Conservation (phyloP, 495 filamentous ascomycete genomes). For the Aspergillus kassunensis region DNA sequence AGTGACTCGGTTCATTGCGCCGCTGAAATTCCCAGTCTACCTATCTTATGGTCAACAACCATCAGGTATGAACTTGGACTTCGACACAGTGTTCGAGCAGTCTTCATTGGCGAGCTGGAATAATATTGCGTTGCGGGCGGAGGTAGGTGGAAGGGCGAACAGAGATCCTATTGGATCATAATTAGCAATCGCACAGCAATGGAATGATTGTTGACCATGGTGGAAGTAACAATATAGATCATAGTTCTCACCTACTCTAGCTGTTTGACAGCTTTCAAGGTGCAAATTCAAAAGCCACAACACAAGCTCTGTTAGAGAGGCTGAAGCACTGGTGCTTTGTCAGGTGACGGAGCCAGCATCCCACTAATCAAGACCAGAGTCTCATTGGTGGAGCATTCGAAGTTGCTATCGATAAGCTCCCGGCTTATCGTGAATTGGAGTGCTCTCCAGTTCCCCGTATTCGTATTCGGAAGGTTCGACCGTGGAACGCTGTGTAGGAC, state of each 20-base stretch:
- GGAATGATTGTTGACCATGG: neutral
- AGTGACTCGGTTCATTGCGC: conserved; percentile 37
- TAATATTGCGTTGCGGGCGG: neutral
- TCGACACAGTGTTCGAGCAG: conserved; percentile 31
- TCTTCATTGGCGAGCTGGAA: conserved; percentile 40
- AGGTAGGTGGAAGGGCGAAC: conserved; percentile 11
- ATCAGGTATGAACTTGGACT: conserved; percentile 39
- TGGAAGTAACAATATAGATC: neutral
- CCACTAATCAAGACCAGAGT: neutral
- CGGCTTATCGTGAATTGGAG: neutral
- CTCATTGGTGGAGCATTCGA: conserved; percentile 10
- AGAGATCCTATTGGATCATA: conserved; percentile 6
- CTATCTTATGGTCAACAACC: conserved; percentile 35
- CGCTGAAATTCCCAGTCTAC: conserved; percentile 37
- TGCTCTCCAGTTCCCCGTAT: neutral
- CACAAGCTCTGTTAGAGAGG: neutral
- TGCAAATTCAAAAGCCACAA: neutral
- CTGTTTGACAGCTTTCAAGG: neutral
- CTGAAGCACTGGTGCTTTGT: conserved; percentile 7
- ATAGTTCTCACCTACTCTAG: neutral
- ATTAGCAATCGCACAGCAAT: conserved; percentile 19
- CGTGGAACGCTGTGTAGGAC: too few relatives aligned
- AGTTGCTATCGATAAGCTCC: conserved; percentile 14
- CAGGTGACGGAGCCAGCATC: conserved; percentile 15
- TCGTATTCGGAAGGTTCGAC: too few relatives aligned